Conservation (phyloP, 805 yeast genomes). For the Peterozyma toletana region DNA sequence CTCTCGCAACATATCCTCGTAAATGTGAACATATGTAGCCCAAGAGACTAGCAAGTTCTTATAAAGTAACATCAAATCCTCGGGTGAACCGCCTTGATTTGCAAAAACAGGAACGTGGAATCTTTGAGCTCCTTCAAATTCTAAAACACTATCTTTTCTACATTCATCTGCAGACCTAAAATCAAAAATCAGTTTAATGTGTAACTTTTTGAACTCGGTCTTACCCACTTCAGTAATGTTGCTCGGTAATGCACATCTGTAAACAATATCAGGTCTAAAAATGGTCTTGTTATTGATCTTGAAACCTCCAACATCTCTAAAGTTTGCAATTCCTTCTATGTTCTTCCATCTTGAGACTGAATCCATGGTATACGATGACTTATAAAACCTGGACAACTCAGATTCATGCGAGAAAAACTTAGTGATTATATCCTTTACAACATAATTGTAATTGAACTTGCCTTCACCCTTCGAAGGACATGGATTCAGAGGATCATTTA, state of each 20-base stretch:
- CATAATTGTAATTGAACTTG: conserved; percentile 50
- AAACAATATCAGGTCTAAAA: conserved; percentile 49
- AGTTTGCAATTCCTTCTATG: conserved; percentile 64
- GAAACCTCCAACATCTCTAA: conserved; percentile 82
- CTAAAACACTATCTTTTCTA: conserved; percentile 34
- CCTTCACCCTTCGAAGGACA: conserved; percentile 39
- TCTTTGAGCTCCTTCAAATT: conserved; percentile 37
- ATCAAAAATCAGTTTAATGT: conserved; percentile 55
- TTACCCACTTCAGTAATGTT: conserved; percentile 45
- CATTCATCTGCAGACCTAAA: conserved; percentile 58
- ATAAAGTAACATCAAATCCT: conserved; percentile 49
- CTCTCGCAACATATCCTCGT: conserved; percentile 44
- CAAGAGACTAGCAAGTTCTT: conserved; percentile 48
- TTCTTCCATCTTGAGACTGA: conserved; percentile 48
- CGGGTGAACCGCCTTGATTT: conserved; percentile 52
- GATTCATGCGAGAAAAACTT: conserved; percentile 36
- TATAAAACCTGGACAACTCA: conserved; percentile 46
- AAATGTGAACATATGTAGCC: conserved; percentile 57
- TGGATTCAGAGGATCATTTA: conserved; percentile 26
- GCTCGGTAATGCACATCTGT: conserved; percentile 57
- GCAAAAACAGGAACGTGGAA: conserved; percentile 52
- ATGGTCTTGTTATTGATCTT: conserved; percentile 27
- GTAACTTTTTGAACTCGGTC: conserved; percentile 29
- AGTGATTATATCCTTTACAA: conserved; percentile 41
- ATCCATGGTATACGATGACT: conserved; percentile 26